Percentiles rank a stretch among this genome's conserved stretches.
Conservation (phyloP, 2,329 filamentous ascomycete species). For the Anthostomella pinea region DNA sequence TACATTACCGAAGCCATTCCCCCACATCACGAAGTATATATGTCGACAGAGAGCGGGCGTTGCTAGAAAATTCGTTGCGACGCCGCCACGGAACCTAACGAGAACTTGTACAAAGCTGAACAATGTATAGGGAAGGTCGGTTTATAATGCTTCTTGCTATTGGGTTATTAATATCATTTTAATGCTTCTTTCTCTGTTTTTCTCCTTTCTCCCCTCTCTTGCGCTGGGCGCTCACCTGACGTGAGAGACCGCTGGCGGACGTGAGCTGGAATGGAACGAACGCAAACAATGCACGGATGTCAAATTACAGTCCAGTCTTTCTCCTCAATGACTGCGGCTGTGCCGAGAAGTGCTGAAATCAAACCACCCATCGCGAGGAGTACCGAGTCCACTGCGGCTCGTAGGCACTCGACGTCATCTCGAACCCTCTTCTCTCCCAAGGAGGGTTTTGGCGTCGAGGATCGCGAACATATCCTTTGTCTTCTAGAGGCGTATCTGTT, state of each 20-base stretch:
- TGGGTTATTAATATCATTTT: conserved; percentile 8
- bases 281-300: conserved; percentile 79
- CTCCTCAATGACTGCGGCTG: conserved; percentile 78
- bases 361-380: conserved; percentile 39
- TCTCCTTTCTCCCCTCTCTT: conserved; percentile 7
- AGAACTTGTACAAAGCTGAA: conserved; percentile 3
- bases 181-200: conserved; percentile 14
- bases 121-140: conserved; percentile 9
- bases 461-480: conserved; percentile 32
- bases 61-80: conserved; percentile 1
- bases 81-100: conserved; percentile 9
- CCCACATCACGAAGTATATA: conserved; percentile 16
- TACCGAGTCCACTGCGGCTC: conserved; percentile 31
- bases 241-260: too few relatives aligned
- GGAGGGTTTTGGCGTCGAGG: conserved; percentile 26
- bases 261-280: not conserved
- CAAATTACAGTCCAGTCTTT: conserved; percentile 96
- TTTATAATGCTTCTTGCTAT: conserved; percentile 3
- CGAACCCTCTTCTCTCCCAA: conserved; percentile 9
- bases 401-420: conserved; percentile 30
- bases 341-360: conserved; percentile 98
- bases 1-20: conserved; percentile 2
- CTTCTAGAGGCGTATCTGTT: not conserved
- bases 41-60: conserved; percentile 5
- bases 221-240: too few relatives aligned